Evolutionary conservation across 2,329 filamentous ascomycete species (phyloP).

Genomic region (Fusarium armeniacum): DNA sequence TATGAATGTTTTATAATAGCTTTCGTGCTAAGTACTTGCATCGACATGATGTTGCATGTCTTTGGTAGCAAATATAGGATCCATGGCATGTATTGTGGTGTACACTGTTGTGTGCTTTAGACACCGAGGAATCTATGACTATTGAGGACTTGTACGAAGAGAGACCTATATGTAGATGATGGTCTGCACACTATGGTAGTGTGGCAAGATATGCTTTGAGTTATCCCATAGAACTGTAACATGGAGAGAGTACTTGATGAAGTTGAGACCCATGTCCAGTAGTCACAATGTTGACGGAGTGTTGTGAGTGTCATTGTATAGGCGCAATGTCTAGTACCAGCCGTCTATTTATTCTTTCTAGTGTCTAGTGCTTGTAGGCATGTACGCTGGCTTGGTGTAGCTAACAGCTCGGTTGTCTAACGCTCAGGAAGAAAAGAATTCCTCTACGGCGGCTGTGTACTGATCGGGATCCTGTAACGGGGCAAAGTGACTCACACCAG

Average conservation of each 20-base stretch:
- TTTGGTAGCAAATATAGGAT: not conserved
- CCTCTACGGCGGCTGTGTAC: slow-evolving; percentile 52
- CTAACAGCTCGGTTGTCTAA: too few species aligned
- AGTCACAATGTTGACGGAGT: not conserved
- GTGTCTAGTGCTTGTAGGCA: not conserved
- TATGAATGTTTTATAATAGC: not conserved
- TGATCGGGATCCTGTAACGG: slow-evolving; percentile 58
- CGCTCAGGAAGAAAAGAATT: slow-evolving; percentile 39
- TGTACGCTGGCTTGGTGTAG: not conserved
- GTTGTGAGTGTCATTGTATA: not conserved
- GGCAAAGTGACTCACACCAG: slow-evolving; percentile 60
- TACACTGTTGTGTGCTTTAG: not conserved
- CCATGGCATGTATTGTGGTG: not conserved
- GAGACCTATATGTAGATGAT: not conserved
- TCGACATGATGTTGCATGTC: not conserved
- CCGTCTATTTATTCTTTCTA: not conserved
- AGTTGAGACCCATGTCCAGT: not conserved
- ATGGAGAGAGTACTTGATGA: not conserved
- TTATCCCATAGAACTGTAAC: not conserved
- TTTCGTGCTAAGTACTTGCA: not conserved
- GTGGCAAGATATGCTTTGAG: not conserved
- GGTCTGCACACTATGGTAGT: not conserved
- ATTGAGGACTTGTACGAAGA: not conserved
- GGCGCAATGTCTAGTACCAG: not conserved
- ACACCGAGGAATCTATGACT: too few species aligned